Percentiles rank a stretch among this genome's conserved stretches.
Evolutionary conservation across 192 early-diverging fungal genomes (phyloP).

Genomic region (Coemansia sp.): DNA sequence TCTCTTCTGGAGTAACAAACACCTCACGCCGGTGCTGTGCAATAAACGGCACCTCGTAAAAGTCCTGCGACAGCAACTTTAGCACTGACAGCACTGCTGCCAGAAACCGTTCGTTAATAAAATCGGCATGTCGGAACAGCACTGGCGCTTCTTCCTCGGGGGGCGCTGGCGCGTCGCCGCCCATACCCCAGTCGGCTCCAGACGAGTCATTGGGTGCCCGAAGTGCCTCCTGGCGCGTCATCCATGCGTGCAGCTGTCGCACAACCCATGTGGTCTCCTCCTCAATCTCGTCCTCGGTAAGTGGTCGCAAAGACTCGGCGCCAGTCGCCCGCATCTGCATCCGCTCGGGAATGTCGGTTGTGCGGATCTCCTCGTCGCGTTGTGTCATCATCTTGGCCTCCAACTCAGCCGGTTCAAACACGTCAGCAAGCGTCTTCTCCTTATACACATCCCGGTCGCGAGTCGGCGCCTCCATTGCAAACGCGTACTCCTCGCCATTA

Average conservation of each 20-base stretch:
- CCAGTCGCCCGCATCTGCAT: constrained; percentile 69
- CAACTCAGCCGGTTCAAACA: constrained; percentile 85
- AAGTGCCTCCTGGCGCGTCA: constrained; percentile 14
- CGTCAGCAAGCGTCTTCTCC: constrained; percentile 42
- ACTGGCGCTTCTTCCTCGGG: constrained; percentile 1
- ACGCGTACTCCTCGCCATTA: constrained; percentile 83
- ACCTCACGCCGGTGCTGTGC: constrained; percentile 83
- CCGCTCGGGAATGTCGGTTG: constrained; percentile 88
- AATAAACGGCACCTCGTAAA: constrained; percentile 92
- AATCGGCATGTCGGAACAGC: constrained; percentile 43
- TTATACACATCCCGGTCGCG: constrained; percentile 23
- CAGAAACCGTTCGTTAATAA: constrained; percentile 48
- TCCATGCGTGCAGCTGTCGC: constrained; percentile 42
- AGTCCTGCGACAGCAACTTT: constrained; percentile 70
- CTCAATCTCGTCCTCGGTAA: constrained; percentile 62
- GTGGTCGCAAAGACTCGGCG: constrained; percentile 31
- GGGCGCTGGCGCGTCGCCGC: not conserved
- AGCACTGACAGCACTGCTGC: constrained; percentile 63
- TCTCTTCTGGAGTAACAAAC: constrained; percentile 54
- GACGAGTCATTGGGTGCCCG: not conserved
- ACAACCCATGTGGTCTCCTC: constrained; percentile 65
- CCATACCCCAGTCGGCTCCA: constrained; percentile 1
- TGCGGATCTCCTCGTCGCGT: constrained; percentile 83
- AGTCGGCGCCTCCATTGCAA: constrained; percentile 48
- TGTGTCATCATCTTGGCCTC: constrained; percentile 88